Evolutionary conservation across 331 rosid species (phyloP), one percentile per base, ranked within the genome.

Genomic region (Rosa hybrid): DNA sequence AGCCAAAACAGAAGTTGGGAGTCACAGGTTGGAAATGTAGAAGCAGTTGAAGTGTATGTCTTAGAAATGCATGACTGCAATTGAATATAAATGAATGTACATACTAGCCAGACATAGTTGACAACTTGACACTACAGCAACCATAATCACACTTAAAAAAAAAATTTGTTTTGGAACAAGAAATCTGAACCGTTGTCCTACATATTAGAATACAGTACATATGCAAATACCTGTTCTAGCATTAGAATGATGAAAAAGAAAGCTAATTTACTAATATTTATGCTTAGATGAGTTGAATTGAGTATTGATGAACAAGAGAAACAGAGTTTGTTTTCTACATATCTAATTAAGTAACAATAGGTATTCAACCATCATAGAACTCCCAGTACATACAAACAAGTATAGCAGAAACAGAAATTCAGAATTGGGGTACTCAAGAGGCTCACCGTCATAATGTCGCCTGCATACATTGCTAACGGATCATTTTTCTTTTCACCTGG

Each of bases 381-480:
- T 59, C 56, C 56, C 39, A 75, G 44, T 4, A 41, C 45, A 62
- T 13, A 17, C 71, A 42, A 6, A 60, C 51, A 74, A n/a, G 68
- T 41, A 59, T 16, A 13, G 23, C 46, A 75, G 5, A 25, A 56
- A 25, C 17, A 56, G 16, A 75, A 57, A 21, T 54, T 17, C 48
- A 44, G n/a, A 38, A 51, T 20, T 23, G 54, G 23, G 34, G 38
- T 27, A 45, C 23, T 57, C 63, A 44, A 34, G 71, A 75, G 64
- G 80, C 96, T 95, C 83, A 95, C 99, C 51, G 99, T 95, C 99
- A 93, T 95, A 89, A 93, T 90, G 78, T 95, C 99, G 6, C 99
- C 99, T 1, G 97, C 98, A 78, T 90, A 93, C 99, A 95, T 93
- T 78, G 98, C 97, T 87, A 95, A 83, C 4, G 99, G 98, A 82